Conservation (phyloP, 257 asterid species). For the Scutellaria minor region DNA sequence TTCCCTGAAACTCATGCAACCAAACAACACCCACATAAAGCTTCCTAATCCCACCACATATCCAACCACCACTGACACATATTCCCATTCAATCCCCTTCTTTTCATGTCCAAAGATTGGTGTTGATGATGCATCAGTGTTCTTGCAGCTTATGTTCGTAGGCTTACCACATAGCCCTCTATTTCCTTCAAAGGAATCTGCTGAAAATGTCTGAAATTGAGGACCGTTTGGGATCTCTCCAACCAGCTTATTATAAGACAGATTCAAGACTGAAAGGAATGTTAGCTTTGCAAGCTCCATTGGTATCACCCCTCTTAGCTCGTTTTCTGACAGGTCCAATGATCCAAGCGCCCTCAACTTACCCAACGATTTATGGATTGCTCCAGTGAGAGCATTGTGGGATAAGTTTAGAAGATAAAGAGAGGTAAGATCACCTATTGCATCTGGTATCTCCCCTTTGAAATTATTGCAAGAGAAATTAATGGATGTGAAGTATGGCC, state of each 20-base stretch:
- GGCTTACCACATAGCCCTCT: slow-evolving; percentile 32
- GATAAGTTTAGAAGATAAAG: slow-evolving; percentile 50
- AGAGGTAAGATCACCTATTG: slow-evolving; percentile 41
- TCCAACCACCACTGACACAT: no score
- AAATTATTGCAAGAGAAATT: not conserved
- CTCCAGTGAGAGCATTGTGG: slow-evolving; percentile 44
- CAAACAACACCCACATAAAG: no score
- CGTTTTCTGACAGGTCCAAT: slow-evolving; percentile 50
- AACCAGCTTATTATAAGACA: slow-evolving; percentile 41
- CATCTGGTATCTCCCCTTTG: not conserved
- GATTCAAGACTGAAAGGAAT: slow-evolving; percentile 43
- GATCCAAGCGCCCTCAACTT: slow-evolving; percentile 44
- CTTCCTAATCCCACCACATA: no score
- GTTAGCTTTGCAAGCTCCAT: slow-evolving; percentile 39
- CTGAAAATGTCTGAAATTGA: slow-evolving; percentile 33
- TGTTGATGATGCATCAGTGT: no score
- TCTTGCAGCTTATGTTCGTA: slow-evolving; percentile 12
- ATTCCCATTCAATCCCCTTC: no score
- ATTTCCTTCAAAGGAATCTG: slow-evolving; percentile 37
- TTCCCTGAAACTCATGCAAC: no score
- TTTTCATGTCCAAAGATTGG: no score
- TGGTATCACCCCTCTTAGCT: slow-evolving; percentile 44
- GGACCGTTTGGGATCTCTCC: slow-evolving; percentile 6
- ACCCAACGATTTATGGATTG: no score
- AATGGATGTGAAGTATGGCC: not conserved